A percentile compares a stretch with the other conserved stretches of the same genome.
phyloP scores from a whole-genome alignment of 768 basidiomycete genomes.

The Termitomyces titanicus region DNA sequence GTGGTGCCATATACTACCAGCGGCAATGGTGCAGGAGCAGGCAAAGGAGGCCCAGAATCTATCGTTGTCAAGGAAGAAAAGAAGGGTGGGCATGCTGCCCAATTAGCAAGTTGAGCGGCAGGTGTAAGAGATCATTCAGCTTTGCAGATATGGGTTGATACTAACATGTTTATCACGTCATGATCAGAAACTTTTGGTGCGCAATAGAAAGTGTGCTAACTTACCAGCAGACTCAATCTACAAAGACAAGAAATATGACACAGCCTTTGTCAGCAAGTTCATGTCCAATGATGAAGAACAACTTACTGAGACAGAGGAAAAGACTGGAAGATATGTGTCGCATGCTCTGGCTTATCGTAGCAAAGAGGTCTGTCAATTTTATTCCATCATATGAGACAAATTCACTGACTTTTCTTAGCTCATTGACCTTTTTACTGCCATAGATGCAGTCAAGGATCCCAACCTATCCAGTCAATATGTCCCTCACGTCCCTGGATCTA shows the following conservation, averaged over 20 bases:
- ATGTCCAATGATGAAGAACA: not conserved
- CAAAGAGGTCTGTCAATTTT: too few species aligned
- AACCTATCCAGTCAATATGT: not conserved
- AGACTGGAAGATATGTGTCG: not conserved
- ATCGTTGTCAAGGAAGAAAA: not conserved
- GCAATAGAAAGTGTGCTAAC: not conserved
- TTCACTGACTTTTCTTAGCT: not conserved
- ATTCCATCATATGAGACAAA: too few species aligned
- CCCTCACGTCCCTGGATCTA: not conserved
- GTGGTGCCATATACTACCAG: too few species aligned
- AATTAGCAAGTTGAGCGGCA: not conserved
- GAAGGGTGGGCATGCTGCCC: not conserved
- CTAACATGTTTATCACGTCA: not conserved
- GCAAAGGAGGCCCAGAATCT: not conserved
- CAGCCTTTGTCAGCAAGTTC: not conserved
- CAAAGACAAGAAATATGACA: not conserved
- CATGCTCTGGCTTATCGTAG: not conserved
- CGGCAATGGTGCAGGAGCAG: not conserved
- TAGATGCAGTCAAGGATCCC: too few species aligned
- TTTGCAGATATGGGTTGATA: too few species aligned
- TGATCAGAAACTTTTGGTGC: not conserved
- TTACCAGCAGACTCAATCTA: not conserved
- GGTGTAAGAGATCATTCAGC: not conserved
- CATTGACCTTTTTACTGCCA: not conserved
- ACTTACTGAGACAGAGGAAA: not conserved